These are phyloP conservation scores for Rhynchospora pubera DNA, from an alignment of 176 grass and related monocot genomes.

Conservation along the genomic window DNA sequence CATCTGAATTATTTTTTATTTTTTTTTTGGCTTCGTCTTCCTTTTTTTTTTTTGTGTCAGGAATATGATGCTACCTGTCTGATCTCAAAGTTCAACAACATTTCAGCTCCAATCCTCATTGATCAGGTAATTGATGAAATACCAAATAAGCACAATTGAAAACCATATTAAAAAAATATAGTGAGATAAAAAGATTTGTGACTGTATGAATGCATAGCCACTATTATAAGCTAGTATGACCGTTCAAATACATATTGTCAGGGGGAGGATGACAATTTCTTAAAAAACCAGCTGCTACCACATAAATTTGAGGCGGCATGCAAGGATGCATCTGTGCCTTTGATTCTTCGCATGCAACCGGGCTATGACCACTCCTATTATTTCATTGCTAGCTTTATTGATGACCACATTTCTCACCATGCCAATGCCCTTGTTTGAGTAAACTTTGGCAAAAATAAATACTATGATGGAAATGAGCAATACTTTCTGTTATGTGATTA, in stretches of 20 bases:
- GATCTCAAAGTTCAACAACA: constrained; percentile 46
- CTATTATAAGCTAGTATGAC: not conserved
- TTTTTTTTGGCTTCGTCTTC: not conserved
- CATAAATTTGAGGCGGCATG: constrained; percentile 71
- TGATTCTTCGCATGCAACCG: constrained; percentile 65
- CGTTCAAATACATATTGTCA: constrained; percentile 18
- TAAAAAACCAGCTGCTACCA: constrained; percentile 62
- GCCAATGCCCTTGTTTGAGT: constrained; percentile 43
- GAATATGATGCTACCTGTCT: constrained; percentile 80
- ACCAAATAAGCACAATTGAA: not conserved
- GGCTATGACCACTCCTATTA: constrained; percentile 93
- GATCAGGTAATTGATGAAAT: constrained; percentile 60
- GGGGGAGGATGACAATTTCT: constrained; percentile 84
- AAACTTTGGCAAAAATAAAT: not conserved
- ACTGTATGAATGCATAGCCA: not conserved
- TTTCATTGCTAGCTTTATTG: constrained; percentile 80
- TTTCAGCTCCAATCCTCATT: constrained; percentile 78
- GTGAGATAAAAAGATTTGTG: not conserved
- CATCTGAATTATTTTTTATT: not conserved
- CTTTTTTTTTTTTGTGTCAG: constrained; percentile 35
- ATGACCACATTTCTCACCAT: constrained; percentile 83
- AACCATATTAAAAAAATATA: not conserved
- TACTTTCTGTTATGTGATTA: not conserved
- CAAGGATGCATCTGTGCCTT: constrained; percentile 44
- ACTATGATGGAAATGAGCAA: not conserved